Percentiles rank a stretch among this genome's conserved stretches.
phyloP scores from a whole-genome alignment of 306 rosid species.

The Macrotyloma uniflorum region DNA sequence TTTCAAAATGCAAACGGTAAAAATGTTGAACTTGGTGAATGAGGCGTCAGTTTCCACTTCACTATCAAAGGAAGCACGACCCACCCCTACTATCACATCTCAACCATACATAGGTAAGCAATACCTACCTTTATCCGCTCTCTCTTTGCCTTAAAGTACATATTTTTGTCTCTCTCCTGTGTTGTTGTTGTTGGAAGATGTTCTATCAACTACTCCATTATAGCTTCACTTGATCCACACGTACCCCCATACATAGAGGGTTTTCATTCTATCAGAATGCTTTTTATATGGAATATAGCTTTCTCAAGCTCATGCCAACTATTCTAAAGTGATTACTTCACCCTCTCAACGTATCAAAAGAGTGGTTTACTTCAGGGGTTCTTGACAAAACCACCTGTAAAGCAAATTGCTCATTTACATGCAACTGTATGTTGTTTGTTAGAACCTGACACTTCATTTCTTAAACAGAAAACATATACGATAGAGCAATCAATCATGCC shows the following conservation, averaged over 20 bases:
- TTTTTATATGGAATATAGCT: conserved; percentile 40
- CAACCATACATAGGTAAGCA: conserved; percentile 45
- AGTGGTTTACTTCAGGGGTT: conserved; percentile 22
- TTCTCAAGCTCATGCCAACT: conserved; percentile 30
- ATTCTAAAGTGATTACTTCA: conserved; percentile 20
- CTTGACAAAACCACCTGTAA: neutral
- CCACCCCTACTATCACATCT: conserved; percentile 37
- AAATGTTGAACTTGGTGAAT: conserved; percentile 17
- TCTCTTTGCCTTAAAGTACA: conserved; percentile 87
- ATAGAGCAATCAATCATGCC: conserved; percentile 60
- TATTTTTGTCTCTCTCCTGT: conserved; percentile 47
- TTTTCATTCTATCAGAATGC: conserved; percentile 43
- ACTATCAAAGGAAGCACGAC: conserved; percentile 51
- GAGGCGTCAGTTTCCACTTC: conserved; percentile 61
- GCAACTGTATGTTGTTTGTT: conserved; percentile 32
- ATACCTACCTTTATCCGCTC: conserved; percentile 58
- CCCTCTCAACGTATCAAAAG: neutral
- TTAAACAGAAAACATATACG: conserved; percentile 27
- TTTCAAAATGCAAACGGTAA: conserved; percentile 28
- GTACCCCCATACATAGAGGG: conserved; percentile 43
- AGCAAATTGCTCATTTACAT: conserved; percentile 39
- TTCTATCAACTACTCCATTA: conserved; percentile 60
- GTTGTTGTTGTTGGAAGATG: conserved; percentile 57
- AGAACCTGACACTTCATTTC: conserved; percentile 42
- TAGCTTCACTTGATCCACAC: conserved; percentile 61